These are phyloP conservation scores for Prinsepia uniflora DNA, from an alignment of 306 rosid genomes.

Conservation along the genomic window DNA sequence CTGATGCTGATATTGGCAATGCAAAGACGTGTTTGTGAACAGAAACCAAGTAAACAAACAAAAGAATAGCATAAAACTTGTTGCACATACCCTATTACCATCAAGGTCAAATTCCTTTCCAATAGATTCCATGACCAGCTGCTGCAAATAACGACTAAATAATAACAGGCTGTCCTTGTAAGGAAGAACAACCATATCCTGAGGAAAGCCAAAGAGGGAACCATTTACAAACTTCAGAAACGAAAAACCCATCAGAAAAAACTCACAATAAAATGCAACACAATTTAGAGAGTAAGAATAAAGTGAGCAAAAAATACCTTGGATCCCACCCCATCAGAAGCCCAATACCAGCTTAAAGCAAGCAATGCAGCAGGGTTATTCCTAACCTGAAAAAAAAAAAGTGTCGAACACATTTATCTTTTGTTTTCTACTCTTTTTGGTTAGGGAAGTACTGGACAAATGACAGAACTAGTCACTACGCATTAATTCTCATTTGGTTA, in stretches of 20 bases:
- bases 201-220: constrained; percentile 13
- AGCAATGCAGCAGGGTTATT: constrained; percentile 91
- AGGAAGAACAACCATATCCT: constrained; percentile 99
- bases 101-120: constrained; percentile 99
- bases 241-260: constrained; percentile 9
- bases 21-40: neutral
- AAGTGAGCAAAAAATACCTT: constrained; percentile 53
- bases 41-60: constrained; percentile 2
- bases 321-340: constrained; percentile 89
- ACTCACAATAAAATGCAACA: constrained; percentile 18
- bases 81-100: constrained; percentile 77
- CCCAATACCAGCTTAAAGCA: constrained; percentile 97
- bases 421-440: neutral
- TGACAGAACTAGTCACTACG: neutral
- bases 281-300: constrained; percentile 7
- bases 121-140: constrained; percentile 96
- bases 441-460: neutral
- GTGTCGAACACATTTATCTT: neutral
- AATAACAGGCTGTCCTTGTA: constrained; percentile 88
- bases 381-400: constrained; percentile 46
- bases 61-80: constrained; percentile 11
- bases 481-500: neutral
- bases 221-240: neutral
- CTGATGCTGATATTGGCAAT: neutral
- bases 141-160: constrained; percentile 95